phyloP scores from a whole-genome alignment of 106 monocot species.

The Dioscorea zingiberensis region DNA sequence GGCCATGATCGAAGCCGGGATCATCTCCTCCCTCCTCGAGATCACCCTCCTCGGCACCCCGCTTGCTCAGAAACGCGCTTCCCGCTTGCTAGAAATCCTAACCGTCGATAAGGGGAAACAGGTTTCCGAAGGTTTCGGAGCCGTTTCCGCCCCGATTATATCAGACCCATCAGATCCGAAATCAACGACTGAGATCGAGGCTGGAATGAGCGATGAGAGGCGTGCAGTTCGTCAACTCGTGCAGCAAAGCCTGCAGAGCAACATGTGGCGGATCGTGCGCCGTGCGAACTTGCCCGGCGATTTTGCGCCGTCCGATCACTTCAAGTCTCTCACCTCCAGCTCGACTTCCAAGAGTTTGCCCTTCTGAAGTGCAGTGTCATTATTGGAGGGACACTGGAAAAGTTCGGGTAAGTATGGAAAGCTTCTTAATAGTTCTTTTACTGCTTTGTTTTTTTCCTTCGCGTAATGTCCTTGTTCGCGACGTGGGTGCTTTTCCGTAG shows the following conservation, averaged over 20 bases:
- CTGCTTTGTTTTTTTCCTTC: too few species aligned
- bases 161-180: slow-evolving; percentile 9
- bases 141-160: slow-evolving; percentile 4
- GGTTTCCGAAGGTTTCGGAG: slow-evolving; percentile 14
- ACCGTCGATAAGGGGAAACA: slow-evolving; percentile 55
- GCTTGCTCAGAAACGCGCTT: slow-evolving; percentile 82
- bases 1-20: slow-evolving; percentile 57
- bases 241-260: slow-evolving; percentile 69
- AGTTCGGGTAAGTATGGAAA: too few species aligned
- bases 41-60: slow-evolving; percentile 61
- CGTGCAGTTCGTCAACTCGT: slow-evolving; percentile 64
- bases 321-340: slow-evolving; percentile 25
- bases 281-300: slow-evolving; percentile 69
- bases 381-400: too few species aligned
- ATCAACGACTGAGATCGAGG: not conserved
- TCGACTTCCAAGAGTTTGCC: slow-evolving; percentile 77
- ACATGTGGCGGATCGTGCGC: slow-evolving; percentile 58
- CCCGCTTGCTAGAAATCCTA: slow-evolving; percentile 54
- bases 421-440: too few species aligned
- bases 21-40: slow-evolving; percentile 58
- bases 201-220: slow-evolving; percentile 50
- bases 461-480: too few species aligned
- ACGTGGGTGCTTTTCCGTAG: too few species aligned
- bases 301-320: slow-evolving; percentile 28
- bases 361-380: slow-evolving; percentile 25